Percentiles rank a stretch among this genome's conserved stretches.
Evolutionary conservation across 805 yeast species (phyloP).

Genomic region (Blastobotrys muscicola): DNA sequence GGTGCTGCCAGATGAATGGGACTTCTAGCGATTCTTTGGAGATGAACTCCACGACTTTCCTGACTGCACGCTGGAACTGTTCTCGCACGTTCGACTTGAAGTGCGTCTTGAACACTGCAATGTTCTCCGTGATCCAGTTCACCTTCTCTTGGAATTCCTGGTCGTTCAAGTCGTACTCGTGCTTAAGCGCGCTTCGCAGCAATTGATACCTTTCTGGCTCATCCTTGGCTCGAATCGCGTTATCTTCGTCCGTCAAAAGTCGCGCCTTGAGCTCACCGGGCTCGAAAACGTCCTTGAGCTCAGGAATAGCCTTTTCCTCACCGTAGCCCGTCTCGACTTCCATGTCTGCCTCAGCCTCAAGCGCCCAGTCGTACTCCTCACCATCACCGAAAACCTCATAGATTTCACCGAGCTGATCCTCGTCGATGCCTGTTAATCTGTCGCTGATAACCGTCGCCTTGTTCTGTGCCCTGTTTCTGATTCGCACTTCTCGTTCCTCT

Average conservation of each 20-base stretch:
- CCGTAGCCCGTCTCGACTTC: slow-evolving; percentile 28
- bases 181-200: slow-evolving; percentile 54
- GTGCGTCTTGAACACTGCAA: slow-evolving; percentile 47
- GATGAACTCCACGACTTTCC: slow-evolving; percentile 59
- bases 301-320: slow-evolving; percentile 36
- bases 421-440: slow-evolving; percentile 48
- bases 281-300: slow-evolving; percentile 86
- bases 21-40: slow-evolving; percentile 78
- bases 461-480: slow-evolving; percentile 8
- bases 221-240: slow-evolving; percentile 75
- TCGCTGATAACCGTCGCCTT: slow-evolving; percentile 18
- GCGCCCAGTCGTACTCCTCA: slow-evolving; percentile 95
- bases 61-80: slow-evolving; percentile 57
- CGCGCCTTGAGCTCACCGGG: slow-evolving; percentile 86
- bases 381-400: slow-evolving; percentile 97
- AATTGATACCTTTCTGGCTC: slow-evolving; percentile 88
- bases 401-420: slow-evolving; percentile 85
- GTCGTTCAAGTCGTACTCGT: slow-evolving; percentile 54
- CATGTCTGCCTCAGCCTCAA: slow-evolving; percentile 68
- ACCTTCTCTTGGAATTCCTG: slow-evolving; percentile 66
- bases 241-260: slow-evolving; percentile 87
- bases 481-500: slow-evolving; percentile 41
- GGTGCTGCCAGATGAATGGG: slow-evolving; percentile 90
- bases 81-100: slow-evolving; percentile 26
- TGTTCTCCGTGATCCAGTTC: slow-evolving; percentile 65